Base-by-base conservation (phyloP, 805 yeast genomes). In the Kodamaea nitidulidarum region DNA sequence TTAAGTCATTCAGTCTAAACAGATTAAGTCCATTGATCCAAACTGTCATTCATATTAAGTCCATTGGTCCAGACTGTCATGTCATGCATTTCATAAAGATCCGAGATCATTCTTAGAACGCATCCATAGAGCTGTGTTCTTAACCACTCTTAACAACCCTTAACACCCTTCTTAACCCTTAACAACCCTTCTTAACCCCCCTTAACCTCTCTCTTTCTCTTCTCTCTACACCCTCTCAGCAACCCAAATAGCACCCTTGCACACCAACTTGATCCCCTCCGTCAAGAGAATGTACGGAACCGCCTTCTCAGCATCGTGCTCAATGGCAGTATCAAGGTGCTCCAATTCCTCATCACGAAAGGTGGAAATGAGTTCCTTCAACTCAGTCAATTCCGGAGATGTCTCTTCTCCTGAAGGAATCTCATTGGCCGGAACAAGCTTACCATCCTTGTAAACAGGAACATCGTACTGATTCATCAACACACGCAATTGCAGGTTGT, bases 271-370 rank as follows among this genome's bases (percentile, higher is more conserved):
- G 48, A 93, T 88, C 4, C 81, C 78, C 58, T 91, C 98, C 0
- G 97, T 91, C 35, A 93, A 70, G 24, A 91, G 58, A 73, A 84
- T 75, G 62, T 93, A 93, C 1, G 98, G 98, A 36, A 87, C 84
- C 2, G 98, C 98, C 51, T 80, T 78, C 48, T 88, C 86, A 0
- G 98, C 90, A 58, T 91, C 98, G 54, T 93, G 74, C 49, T 85
- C 84, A 15, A 93, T 77, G 0, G 98, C 98, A 0, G 96, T 91
- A 50, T 93, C 88, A 49, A 93, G 71, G 67, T 93, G 98, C 62
- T 91, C 98, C 44, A 91, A 70, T 61, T 91, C 98, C 37, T 91
- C 95, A 56, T 91, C 98, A 56, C 98, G 74, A 58, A 91, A 93
- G 37, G 75, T 70, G 42, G 79, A 79, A 39, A 93, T 81, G 1